Conservation (phyloP, 164 flowering plant genomes). For the Sedum album region DNA sequence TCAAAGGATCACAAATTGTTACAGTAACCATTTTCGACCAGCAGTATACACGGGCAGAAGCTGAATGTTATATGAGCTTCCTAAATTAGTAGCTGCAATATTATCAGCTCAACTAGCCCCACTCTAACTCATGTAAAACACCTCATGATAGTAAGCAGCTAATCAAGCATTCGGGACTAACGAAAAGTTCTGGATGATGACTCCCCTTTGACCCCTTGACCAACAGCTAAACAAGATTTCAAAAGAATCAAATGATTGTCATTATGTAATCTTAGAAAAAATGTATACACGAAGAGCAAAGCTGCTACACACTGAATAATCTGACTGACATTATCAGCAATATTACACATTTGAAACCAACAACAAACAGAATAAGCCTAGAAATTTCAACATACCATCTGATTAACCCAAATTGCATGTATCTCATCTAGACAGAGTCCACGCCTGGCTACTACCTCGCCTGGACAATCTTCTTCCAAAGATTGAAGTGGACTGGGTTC, state of each 20-base stretch:
- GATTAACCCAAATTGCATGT: not conserved
- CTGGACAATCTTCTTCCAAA: constrained; percentile 7
- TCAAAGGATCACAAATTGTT: too few relatives aligned
- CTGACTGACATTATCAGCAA: not conserved
- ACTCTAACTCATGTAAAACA: not conserved
- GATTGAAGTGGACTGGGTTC: constrained; percentile 1
- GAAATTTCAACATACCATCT: not conserved
- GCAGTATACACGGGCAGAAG: not conserved
- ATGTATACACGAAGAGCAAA: not conserved
- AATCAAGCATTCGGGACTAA: not conserved
- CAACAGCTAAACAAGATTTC: constrained; percentile 8
- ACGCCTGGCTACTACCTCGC: constrained; percentile 10
- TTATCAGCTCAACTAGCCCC: not conserved
- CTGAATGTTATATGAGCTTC: not conserved
- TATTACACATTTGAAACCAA: not conserved
- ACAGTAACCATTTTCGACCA: not conserved
- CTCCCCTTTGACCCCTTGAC: not conserved
- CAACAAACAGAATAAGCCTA: not conserved
- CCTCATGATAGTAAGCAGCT: too few relatives aligned
- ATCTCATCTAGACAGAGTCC: constrained; percentile 5
- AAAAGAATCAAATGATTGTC: constrained; percentile 2
- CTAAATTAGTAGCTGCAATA: not conserved
- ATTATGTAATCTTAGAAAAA: not conserved
- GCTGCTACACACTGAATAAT: constrained; percentile 1
- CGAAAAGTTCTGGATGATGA: not conserved